Evolutionary conservation across 139 green algal species (phyloP), one percentile per base, ranked within the genome.

Genomic region (Auxenochlorella protothecoides): DNA sequence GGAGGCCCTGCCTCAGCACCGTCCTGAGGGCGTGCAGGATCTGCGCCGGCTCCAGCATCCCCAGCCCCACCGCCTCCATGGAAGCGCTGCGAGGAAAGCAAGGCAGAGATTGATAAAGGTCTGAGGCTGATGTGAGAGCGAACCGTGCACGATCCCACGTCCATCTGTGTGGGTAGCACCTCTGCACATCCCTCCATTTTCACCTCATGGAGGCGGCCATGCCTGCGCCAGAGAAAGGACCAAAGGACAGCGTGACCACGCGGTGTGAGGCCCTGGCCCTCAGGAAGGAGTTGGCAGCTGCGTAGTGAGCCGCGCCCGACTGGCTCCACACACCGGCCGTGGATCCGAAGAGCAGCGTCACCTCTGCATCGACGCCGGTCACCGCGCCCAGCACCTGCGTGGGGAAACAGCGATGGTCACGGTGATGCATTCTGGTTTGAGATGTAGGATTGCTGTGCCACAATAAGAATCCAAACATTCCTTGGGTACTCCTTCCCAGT

Each of bases 291-390:
- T 86, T 86, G 4, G 72, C 72, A 5, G 72, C 72, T 2, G 81
- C 54, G 66, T 86, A 86, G 56, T 86, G 75, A 4, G 66, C 68
- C 6, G 71, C 74, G 2, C 78, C 81, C 3, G 72, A 56, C 57
- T 84, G 79, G 51, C 68, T 73, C 81, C 81, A 86, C 2, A 84
- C 63, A 3, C 78, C 64, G 2, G 78, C 75, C 16, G 74, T 81
- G 15, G 80, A 85, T 3, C 74, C 81, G 59, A 85, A 76, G 11
- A 81, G 60, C 5, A 51, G 5, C 0, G 13, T 57, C 13, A 15
- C 16, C 55, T 65, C 14, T 4, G 2, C 4, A 44, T 0, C 68
- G 68, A 13, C 68, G 44, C 16, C 16, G 4, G 12, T 59, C 14
- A 2, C 51, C 4, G 27, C 63, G 51, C 63, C 71, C 5, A 75